These are phyloP conservation scores for Emmonsia crescens DNA, from an alignment of 2,329 filamentous ascomycete genomes.

Conservation along the genomic window DNA sequence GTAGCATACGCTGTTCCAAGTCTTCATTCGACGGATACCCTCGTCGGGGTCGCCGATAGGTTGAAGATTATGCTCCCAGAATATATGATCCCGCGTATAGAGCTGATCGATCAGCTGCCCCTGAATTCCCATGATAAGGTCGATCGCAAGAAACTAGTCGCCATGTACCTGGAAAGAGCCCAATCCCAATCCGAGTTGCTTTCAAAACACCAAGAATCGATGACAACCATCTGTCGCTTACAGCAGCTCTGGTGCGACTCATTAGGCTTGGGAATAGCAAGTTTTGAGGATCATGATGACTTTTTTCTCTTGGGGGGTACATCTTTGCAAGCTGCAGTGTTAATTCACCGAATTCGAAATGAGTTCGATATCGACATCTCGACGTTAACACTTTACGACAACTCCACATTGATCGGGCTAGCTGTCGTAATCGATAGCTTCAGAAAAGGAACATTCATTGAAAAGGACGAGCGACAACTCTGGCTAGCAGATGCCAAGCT, in stretches of 20 bases:
- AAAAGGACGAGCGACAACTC: slow-evolving; percentile 10
- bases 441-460: not conserved
- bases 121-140: slow-evolving; percentile 66
- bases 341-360: slow-evolving; percentile 14
- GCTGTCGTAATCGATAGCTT: slow-evolving; percentile 5
- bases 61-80: slow-evolving; percentile 56
- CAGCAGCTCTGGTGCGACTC: slow-evolving; percentile 7
- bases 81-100: slow-evolving; percentile 61
- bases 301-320: slow-evolving; percentile 17
- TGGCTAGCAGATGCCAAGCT: slow-evolving; percentile 15
- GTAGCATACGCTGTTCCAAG: slow-evolving; percentile 15
- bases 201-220: not conserved
- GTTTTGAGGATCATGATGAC: slow-evolving; percentile 10
- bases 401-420: slow-evolving; percentile 11
- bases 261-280: slow-evolving; percentile 1
- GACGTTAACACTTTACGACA: slow-evolving; percentile 15
- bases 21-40: slow-evolving; percentile 45
- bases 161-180: slow-evolving; percentile 5
- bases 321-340: slow-evolving; percentile 14
- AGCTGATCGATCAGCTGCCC: slow-evolving; percentile 55
- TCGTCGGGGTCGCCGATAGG: slow-evolving; percentile 33
- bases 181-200: not conserved
- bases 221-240: slow-evolving; percentile 2
- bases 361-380: slow-evolving; percentile 12
- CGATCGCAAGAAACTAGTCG: slow-evolving; percentile 14